These are phyloP conservation scores for Corynascus novoguineensis DNA, from an alignment of 495 filamentous ascomycete genomes.

Conservation along the genomic window DNA sequence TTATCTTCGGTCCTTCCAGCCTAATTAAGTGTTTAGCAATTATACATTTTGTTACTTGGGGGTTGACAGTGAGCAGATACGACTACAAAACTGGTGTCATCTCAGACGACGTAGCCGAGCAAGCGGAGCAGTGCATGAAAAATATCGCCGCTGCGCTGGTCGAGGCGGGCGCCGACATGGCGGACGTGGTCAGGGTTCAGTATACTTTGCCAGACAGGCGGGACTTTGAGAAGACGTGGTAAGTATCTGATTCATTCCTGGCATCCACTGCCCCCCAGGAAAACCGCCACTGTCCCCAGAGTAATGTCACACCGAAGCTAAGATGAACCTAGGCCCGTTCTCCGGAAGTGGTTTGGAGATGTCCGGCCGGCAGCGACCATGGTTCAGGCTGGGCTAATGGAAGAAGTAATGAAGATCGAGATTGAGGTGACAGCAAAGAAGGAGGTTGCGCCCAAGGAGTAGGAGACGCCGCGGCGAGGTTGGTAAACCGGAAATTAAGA, in stretches of 20 bases:
- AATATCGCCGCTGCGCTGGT: conserved; percentile 33
- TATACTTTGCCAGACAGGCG: conserved; percentile 35
- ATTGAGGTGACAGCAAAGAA: conserved; percentile 37
- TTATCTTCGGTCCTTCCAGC: neutral
- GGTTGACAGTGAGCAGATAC: conserved; percentile 24
- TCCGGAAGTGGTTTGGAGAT: conserved; percentile 33
- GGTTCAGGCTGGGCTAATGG: conserved; percentile 37
- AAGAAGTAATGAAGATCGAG: conserved; percentile 40
- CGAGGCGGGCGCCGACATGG: conserved; percentile 27
- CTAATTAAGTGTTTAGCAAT: neutral
- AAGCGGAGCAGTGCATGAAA: conserved; percentile 33
- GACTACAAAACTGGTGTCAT: conserved; percentile 34
- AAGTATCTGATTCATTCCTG: neutral
- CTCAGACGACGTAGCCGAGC: conserved; percentile 28
- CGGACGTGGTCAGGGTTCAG: conserved; percentile 35
- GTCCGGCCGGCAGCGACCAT: conserved; percentile 40
- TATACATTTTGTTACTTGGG: neutral
- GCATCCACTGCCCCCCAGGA: neutral
- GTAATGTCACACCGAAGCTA: neutral
- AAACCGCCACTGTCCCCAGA: too few relatives aligned
- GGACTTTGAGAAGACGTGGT: conserved; percentile 30
- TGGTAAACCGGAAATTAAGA: neutral
- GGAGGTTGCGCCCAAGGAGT: neutral
- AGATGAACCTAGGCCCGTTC: conserved; percentile 22
- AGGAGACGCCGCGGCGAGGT: neutral